These are phyloP conservation scores for Polychaeton citri DNA, from an alignment of 2,329 filamentous ascomycete genomes.

Conservation along the genomic window DNA sequence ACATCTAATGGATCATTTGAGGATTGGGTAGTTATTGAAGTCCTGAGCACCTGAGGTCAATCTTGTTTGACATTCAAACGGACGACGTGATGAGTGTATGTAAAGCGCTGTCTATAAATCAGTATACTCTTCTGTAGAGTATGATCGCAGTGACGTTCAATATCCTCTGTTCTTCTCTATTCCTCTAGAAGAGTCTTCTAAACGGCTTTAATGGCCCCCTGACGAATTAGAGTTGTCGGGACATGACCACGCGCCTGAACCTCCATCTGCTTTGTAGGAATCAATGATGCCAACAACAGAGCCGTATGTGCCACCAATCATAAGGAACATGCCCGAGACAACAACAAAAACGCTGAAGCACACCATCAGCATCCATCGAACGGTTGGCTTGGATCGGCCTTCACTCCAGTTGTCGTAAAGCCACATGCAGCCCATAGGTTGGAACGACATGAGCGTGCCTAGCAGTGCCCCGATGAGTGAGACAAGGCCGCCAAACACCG, in stretches of 20 bases:
- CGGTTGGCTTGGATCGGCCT: constrained; percentile 7
- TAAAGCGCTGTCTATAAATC: too few relatives aligned
- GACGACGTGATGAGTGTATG: too few relatives aligned
- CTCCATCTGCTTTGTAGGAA: constrained; percentile 21
- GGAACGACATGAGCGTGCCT: constrained; percentile 12
- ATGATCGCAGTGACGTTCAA: too few relatives aligned
- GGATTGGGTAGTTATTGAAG: too few relatives aligned
- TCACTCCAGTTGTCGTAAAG: constrained; percentile 28
- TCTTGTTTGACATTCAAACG: too few relatives aligned
- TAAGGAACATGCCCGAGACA: constrained; percentile 27
- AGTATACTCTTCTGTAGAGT: too few relatives aligned
- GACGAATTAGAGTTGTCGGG: constrained; percentile 27
- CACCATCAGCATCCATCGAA: constrained; percentile 9
- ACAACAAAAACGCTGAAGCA: constrained; percentile 21
- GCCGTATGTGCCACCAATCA: constrained; percentile 33
- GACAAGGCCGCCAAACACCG: constrained; percentile 12
- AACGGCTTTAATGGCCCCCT: too few relatives aligned
- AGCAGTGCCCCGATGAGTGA: constrained; percentile 15
- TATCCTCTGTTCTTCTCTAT: too few relatives aligned
- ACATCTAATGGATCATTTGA: too few relatives aligned
- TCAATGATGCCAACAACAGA: constrained; percentile 28
- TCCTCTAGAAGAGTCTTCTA: too few relatives aligned
- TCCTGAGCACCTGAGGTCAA: too few relatives aligned
- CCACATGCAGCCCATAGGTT: constrained; percentile 30
- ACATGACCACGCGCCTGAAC: constrained; percentile 29